These are phyloP conservation scores for Trichoderma gamsii DNA, from an alignment of 495 filamentous ascomycete species.

Conservation along the genomic window DNA sequence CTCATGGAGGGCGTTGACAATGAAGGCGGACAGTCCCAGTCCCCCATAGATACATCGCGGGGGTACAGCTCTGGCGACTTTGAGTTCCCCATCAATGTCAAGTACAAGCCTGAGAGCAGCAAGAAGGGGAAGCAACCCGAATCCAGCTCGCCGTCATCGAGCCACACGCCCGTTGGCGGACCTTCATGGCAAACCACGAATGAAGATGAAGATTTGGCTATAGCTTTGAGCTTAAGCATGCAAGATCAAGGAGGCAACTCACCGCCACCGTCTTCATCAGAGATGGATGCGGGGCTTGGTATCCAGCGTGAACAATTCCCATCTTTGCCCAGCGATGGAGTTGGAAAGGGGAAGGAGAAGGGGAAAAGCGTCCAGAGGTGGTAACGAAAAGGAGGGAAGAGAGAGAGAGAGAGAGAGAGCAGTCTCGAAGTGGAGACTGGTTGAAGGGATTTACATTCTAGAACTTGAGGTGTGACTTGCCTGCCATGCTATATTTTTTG, in stretches of 20 bases:
- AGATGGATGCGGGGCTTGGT: constrained; percentile 21
- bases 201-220: constrained; percentile 68
- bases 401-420: background rate
- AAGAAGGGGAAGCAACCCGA: constrained; percentile 33
- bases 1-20: constrained; percentile 52
- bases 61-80: constrained; percentile 35
- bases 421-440: background rate
- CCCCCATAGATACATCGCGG: constrained; percentile 18
- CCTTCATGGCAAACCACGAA: constrained; percentile 20
- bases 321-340: constrained; percentile 35
- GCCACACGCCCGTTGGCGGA: constrained; percentile 20
- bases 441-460: background rate
- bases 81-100: constrained; percentile 51
- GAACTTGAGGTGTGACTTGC: background rate
- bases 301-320: constrained; percentile 54
- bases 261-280: constrained; percentile 24
- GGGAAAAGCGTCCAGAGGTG: constrained; percentile 36
- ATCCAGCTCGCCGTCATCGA: constrained; percentile 29
- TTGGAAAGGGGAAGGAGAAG: constrained; percentile 40
- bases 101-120: constrained; percentile 38
- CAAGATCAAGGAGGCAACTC: constrained; percentile 62
- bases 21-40: constrained; percentile 27
- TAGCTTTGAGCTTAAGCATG: constrained; percentile 78
- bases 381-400: background rate
- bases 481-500: too few species aligned